Evolutionary conservation across 2,329 filamentous ascomycete genomes (phyloP).

Genomic region (Furcasterigmium sp.): DNA sequence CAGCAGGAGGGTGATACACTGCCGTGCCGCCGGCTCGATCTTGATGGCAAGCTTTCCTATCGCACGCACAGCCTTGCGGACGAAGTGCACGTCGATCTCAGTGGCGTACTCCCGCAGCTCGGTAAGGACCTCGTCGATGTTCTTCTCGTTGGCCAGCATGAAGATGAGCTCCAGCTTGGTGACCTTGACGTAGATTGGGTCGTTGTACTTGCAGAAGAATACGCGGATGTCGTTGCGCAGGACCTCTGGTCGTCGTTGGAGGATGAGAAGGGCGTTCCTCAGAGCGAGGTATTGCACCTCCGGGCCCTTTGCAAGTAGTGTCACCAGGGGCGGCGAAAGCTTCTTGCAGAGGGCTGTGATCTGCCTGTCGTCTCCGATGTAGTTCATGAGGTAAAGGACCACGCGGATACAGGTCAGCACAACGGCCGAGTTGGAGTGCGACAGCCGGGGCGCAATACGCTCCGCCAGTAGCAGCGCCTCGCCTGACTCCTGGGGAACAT

Average conservation of each 20-base stretch:
- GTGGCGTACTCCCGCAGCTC: constrained; percentile 95
- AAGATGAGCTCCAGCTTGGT: constrained; percentile 98
- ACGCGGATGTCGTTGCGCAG: constrained; percentile 94
- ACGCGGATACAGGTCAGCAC: constrained; percentile 95
- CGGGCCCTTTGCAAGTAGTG: constrained; percentile 88
- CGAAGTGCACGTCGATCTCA: constrained; percentile 98
- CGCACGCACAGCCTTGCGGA: constrained; percentile 92
- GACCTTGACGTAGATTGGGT: constrained; percentile 98
- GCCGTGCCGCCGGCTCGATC: constrained; percentile 86
- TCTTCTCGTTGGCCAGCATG: constrained; percentile 93
- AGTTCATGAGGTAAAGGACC: constrained; percentile 97
- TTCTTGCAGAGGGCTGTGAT: constrained; percentile 85
- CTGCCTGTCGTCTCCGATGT: constrained; percentile 87
- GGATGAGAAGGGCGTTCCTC: constrained; percentile 86
- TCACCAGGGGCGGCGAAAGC: constrained; percentile 90
- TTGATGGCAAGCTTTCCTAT: constrained; percentile 99
- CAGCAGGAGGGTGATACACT: constrained; percentile 88
- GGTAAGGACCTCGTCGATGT: constrained; percentile 91
- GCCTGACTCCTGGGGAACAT: constrained; percentile 84
- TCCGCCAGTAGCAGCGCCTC: constrained; percentile 90
- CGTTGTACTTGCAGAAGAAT: constrained; percentile 99
- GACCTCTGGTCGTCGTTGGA: constrained; percentile 89
- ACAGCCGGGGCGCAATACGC: constrained; percentile 89
- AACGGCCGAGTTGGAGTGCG: constrained; percentile 94
- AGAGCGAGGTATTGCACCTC: constrained; percentile 98